Percentiles rank a stretch among this genome's conserved stretches.
phyloP scores from a whole-genome alignment of 2,329 filamentous ascomycete genomes.

The Cordyceps javanica region DNA sequence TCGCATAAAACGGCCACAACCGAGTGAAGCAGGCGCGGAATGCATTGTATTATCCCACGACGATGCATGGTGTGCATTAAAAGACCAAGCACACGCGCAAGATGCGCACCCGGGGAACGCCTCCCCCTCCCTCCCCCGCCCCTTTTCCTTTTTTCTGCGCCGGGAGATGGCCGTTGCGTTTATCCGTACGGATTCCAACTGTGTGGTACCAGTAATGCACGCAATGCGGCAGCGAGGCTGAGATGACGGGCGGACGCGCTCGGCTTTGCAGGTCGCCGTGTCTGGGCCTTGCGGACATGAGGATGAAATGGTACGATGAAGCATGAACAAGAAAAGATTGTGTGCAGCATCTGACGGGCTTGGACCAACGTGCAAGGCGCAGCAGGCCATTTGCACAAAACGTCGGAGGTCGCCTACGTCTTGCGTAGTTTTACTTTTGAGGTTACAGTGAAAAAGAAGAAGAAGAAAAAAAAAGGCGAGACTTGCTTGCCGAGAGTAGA shows the following conservation, averaged over 20 bases:
- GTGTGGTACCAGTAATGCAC: not conserved
- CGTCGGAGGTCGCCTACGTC: no score
- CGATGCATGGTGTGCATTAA: not conserved
- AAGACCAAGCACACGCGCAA: not conserved
- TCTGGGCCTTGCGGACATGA: not conserved
- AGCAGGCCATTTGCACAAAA: not conserved
- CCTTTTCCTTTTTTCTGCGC: not conserved
- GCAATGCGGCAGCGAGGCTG: not conserved
- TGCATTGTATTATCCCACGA: not conserved
- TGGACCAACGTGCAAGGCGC: not conserved
- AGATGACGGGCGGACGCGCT: constrained; percentile 2
- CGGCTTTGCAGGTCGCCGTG: not conserved
- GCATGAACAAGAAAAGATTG: not conserved
- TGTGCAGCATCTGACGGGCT: constrained; percentile 1
- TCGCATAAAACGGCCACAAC: constrained; percentile 1
- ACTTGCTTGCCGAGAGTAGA: not conserved
- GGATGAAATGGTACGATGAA: not conserved
- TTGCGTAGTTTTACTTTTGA: no score
- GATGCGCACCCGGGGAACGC: not conserved
- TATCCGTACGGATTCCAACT: not conserved
- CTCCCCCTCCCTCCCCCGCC: no score
- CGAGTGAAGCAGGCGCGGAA: not conserved
- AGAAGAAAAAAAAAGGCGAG: not conserved
- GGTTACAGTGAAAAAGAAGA: no score
- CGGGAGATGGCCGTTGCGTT: not conserved